A percentile compares a stretch with the other conserved stretches of the same genome.
phyloP scores from a whole-genome alignment of 768 basidiomycete genomes.

The Panaeolus cyanescens region DNA sequence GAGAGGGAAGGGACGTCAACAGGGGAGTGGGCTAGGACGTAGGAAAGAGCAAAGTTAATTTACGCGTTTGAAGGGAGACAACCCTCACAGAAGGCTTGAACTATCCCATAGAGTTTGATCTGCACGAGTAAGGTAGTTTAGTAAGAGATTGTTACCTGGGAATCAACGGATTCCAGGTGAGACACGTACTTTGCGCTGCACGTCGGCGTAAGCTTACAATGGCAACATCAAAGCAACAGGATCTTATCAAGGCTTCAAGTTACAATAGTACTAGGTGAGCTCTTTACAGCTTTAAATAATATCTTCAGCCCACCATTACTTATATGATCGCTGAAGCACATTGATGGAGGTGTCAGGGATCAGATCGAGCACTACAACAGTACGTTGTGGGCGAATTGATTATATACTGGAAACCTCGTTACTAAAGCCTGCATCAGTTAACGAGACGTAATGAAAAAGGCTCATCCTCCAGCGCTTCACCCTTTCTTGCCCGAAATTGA shows the following conservation, averaged over 20 bases:
- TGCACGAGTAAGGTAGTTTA: too few species aligned
- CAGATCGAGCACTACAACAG: slow-evolving; percentile 67
- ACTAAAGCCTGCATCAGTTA: too few species aligned
- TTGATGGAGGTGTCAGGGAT: slow-evolving; percentile 63
- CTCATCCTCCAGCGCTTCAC: too few species aligned
- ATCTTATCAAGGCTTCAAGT: slow-evolving; percentile 59
- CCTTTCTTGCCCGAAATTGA: too few species aligned
- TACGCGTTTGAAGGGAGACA: slow-evolving; percentile 81
- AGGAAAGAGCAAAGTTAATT: slow-evolving; percentile 71
- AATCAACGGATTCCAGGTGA: too few species aligned
- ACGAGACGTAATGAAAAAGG: too few species aligned
- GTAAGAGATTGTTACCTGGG: too few species aligned
- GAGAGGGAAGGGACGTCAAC: slow-evolving; percentile 71
- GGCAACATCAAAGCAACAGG: slow-evolving; percentile 42
- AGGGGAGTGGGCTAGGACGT: slow-evolving; percentile 59
- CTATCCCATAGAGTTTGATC: slow-evolving; percentile 78
- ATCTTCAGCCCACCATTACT: too few species aligned
- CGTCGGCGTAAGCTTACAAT: slow-evolving; percentile 33
- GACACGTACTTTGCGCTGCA: too few species aligned
- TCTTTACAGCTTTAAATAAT: neutral
- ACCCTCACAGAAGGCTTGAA: slow-evolving; percentile 80
- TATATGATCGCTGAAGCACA: too few species aligned
- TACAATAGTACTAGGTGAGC: slow-evolving; percentile 53
- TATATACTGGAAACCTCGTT: neutral
- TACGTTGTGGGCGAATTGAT: slow-evolving; percentile 29